Conservation (phyloP, 2,329 filamentous ascomycete species). For the Alternaria triticimaculans region DNA sequence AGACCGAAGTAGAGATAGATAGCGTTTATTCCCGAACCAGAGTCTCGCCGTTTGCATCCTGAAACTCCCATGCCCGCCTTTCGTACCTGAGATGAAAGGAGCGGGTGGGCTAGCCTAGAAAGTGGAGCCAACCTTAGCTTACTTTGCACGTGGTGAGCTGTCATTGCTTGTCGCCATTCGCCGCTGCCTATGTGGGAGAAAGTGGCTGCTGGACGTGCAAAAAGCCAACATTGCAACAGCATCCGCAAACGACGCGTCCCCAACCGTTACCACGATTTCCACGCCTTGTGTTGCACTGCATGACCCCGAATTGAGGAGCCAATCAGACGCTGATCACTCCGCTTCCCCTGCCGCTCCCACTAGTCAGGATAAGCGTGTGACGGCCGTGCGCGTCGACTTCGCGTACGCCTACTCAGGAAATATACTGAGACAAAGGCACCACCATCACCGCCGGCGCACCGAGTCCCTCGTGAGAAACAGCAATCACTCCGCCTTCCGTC, state of each 20-base stretch:
- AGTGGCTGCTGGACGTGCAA: neutral
- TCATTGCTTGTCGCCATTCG: conserved; percentile 6
- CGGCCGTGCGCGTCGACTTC: conserved; percentile 16
- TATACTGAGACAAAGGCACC: conserved; percentile 28
- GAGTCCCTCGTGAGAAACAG: conserved; percentile 10
- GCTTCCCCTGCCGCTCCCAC: conserved; percentile 31
- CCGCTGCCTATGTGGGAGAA: neutral
- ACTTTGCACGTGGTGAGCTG: conserved; percentile 11
- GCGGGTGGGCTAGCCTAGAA: conserved; percentile 1
- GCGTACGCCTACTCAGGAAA: conserved; percentile 24
- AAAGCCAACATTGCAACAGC: neutral
- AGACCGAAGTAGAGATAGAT: conserved; percentile 22
- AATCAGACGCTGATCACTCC: conserved; percentile 28
- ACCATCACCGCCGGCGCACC: conserved; percentile 28
- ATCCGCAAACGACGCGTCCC: neutral
- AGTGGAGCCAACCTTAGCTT: conserved; percentile 4
- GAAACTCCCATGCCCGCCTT: neutral
- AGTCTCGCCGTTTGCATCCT: neutral
- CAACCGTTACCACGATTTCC: neutral
- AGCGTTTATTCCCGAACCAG: neutral
- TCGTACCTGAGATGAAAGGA: conserved; percentile 6
- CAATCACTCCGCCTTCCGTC: conserved; percentile 8
- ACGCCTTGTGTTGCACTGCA: conserved; percentile 9
- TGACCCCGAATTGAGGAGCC: conserved; percentile 9
- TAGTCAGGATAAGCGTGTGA: conserved; percentile 17